A percentile compares a stretch with the other conserved stretches of the same genome.
These are phyloP conservation scores for Fraxinus americana DNA, from an alignment of 257 asterid genomes.

Conservation along the genomic window DNA sequence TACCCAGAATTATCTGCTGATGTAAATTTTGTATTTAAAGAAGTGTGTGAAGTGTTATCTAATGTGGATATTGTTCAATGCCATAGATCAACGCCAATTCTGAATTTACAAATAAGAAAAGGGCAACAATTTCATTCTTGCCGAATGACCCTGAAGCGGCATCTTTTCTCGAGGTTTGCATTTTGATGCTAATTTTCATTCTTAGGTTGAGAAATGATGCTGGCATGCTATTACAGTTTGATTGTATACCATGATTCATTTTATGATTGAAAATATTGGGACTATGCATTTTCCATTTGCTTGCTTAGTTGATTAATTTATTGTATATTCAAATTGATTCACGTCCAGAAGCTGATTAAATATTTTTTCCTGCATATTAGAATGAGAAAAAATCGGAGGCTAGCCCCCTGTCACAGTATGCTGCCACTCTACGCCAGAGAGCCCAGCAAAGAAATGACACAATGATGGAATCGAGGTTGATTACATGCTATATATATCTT, in stretches of 20 bases:
- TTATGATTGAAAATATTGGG: neutral
- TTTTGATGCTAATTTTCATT: conserved; percentile 13
- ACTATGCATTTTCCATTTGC: neutral
- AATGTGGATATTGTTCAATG: conserved; percentile 29
- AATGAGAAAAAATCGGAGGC: conserved; percentile 57
- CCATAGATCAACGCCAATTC: conserved; percentile 76
- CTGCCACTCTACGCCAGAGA: conserved; percentile 58
- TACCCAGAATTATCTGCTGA: neutral
- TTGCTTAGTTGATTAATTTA: conserved; percentile 8
- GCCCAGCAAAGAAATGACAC: conserved; percentile 73
- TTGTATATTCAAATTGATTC: neutral
- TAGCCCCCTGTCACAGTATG: conserved; percentile 78
- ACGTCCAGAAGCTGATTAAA: conserved; percentile 4
- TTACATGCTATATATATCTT: neutral
- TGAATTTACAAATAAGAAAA: conserved; percentile 72
- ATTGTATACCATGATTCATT: neutral
- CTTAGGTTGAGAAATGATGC: neutral
- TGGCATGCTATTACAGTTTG: neutral
- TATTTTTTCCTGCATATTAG: conserved; percentile 34
- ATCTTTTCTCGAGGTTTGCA: conserved; percentile 82
- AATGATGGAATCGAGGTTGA: conserved; percentile 70
- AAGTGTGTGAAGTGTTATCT: conserved; percentile 21
- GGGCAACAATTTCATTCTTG: conserved; percentile 57
- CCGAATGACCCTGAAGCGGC: conserved; percentile 75
- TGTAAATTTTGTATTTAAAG: neutral